Conservation (phyloP, 176 grass and related monocot genomes). For the Ampelocalamus luodianensis region DNA sequence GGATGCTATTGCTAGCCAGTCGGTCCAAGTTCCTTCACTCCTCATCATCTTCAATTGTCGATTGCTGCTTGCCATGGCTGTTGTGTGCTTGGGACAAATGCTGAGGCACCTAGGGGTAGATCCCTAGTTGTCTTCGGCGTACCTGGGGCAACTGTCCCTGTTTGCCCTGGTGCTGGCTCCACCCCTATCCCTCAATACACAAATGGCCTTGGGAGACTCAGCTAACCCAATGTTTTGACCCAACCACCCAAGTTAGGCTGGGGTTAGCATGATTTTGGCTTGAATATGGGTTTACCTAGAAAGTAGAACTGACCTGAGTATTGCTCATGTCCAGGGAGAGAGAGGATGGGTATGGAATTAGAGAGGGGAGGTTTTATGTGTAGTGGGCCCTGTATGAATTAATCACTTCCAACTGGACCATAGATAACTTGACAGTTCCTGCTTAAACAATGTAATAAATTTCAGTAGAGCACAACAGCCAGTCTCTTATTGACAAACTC, state of each 20-base stretch:
- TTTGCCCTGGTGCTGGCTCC: neutral
- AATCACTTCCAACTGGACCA: neutral
- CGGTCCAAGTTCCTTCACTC: neutral
- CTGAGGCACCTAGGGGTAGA: neutral
- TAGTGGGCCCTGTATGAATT: neutral
- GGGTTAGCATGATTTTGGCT: neutral
- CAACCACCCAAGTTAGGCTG: neutral
- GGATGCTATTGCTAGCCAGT: no score
- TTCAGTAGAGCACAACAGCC: neutral
- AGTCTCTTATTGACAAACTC: neutral
- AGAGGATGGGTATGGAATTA: neutral
- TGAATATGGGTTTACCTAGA: neutral
- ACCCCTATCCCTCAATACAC: neutral
- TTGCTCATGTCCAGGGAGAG: neutral
- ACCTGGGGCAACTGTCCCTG: neutral
- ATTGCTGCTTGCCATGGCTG: neutral
- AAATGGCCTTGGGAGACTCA: neutral
- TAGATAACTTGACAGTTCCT: neutral
- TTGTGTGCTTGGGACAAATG: neutral
- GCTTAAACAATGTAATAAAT: neutral
- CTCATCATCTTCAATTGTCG: neutral
- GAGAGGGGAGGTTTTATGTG: neutral
- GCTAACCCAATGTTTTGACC: neutral
- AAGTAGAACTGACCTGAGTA: neutral
- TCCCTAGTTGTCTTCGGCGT: neutral